Evolutionary conservation across 306 rosid species (phyloP).

Genomic region (Lotus japonicus): DNA sequence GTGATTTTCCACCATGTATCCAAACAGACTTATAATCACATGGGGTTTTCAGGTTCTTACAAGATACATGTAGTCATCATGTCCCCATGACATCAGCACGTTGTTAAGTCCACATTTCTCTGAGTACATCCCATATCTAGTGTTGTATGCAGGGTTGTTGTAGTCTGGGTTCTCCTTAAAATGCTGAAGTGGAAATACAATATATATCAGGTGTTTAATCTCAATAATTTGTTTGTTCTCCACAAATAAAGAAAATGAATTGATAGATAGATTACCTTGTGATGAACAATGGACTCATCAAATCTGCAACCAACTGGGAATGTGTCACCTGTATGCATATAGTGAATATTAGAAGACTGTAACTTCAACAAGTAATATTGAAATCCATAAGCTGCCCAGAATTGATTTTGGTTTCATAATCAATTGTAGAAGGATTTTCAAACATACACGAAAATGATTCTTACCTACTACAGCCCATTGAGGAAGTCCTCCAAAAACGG

Average conservation of each 20-base stretch:
- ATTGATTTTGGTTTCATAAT: no score
- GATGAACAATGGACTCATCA: conserved; percentile 67
- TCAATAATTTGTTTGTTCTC: background rate
- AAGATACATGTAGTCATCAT: conserved; percentile 85
- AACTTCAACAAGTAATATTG: background rate
- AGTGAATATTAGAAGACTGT: background rate
- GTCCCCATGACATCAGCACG: conserved; percentile 91
- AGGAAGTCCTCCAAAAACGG: conserved; percentile 81
- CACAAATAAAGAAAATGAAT: background rate
- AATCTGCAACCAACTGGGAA: conserved; percentile 82
- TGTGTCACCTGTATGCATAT: conserved; percentile 49
- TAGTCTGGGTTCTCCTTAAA: conserved; percentile 60
- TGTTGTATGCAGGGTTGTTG: conserved; percentile 44
- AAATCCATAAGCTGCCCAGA: no score
- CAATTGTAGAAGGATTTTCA: no score
- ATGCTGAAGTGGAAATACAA: conserved; percentile 37
- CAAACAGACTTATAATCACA: background rate
- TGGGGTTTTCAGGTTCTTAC: conserved; percentile 28
- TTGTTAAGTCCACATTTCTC: conserved; percentile 69
- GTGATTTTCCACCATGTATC: no score
- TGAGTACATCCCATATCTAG: conserved; percentile 60
- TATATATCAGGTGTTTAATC: background rate
- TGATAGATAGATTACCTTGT: conserved; percentile 39
- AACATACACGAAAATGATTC: background rate
- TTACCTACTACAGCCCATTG: conserved; percentile 88